Base-by-base conservation (phyloP, 768 basidiomycete species). In the Trametes cinnabarina region DNA sequence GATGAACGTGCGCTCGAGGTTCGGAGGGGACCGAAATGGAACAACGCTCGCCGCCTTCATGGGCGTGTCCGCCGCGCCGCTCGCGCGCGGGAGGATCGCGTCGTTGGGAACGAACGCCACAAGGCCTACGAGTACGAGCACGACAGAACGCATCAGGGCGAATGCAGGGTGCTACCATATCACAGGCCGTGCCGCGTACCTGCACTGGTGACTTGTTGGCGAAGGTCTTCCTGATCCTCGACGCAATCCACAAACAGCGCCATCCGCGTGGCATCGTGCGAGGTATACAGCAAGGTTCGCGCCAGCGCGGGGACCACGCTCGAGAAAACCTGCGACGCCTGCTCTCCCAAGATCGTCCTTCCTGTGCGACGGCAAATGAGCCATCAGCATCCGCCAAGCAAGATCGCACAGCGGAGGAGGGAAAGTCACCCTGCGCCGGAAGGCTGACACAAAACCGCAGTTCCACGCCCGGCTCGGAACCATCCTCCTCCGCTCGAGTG, bases 91-190 rank as follows among this genome's bases (percentile, higher is more conserved):
- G 4, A 65, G 58, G 12, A 64, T 51, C 7, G 63, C 63, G 26
- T 61, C 63, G 47, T 65, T 60, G 10, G 50, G 43, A 1, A 65
- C 44, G 51, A 65, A 65, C 19, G 63, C 60, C 19, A 61, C 44
- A 15, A 62, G 51, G 4, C 54, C 63, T 65, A 11, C 34, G 23
- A 43, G 42, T 42, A n/a, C 42, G 22, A 15, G 17, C 22, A 32
- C 32, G 23, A 17, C 19, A 15, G 28, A 19, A 26, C 26, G 2
- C 8, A 28, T 3, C 42, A 23, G 19, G 41, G 12, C 4, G 12
- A 4, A 32, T 32, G 6, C 15, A 12, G 4, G 7, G 22, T 10
- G 10, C 20, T 8, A 7, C 10, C 43, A 20, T 14, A 25, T 6
- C 43, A 10, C 23, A 37, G 4, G 5, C 7, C 17, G 10, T 26